phyloP scores from a whole-genome alignment of 2,329 filamentous ascomycete species.

The Aspergillus terreus region DNA sequence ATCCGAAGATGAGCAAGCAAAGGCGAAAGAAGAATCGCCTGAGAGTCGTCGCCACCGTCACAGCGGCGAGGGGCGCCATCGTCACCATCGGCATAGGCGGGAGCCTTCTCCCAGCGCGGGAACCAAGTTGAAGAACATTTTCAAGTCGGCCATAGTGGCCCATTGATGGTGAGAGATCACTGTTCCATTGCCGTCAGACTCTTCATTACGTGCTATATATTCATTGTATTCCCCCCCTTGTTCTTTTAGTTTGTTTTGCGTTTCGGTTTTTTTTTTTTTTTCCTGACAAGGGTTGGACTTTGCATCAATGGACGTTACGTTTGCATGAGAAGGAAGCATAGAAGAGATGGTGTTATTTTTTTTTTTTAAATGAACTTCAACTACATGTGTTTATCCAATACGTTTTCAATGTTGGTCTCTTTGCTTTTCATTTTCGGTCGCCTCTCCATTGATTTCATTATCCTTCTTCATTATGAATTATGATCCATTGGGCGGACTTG shows the following conservation, averaged over 20 bases:
- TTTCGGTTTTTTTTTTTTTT: background rate
- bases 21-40: conserved; percentile 11
- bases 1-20: conserved; percentile 16
- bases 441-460: too few relatives aligned
- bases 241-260: conserved; percentile 8
- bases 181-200: too few relatives aligned
- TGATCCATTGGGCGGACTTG: too few relatives aligned
- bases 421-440: too few relatives aligned
- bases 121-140: conserved; percentile 28
- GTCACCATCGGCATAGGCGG: conserved; percentile 24
- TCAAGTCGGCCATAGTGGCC: conserved; percentile 28
- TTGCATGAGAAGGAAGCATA: background rate
- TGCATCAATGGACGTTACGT: background rate
- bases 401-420: background rate
- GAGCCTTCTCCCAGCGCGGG: conserved; percentile 25
- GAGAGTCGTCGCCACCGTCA: conserved; percentile 23
- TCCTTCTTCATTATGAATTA: too few relatives aligned
- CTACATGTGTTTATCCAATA: background rate
- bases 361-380: background rate
- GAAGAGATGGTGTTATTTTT: background rate
- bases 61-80: conserved; percentile 20
- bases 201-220: background rate
- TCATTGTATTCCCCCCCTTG: conserved; percentile 2
- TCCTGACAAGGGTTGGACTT: background rate
- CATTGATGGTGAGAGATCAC: conserved; percentile 14